Evolutionary conservation across 2,329 filamentous ascomycete genomes (phyloP), one percentile per base, ranked within the genome.

Genomic region (Coniella lustricola): DNA sequence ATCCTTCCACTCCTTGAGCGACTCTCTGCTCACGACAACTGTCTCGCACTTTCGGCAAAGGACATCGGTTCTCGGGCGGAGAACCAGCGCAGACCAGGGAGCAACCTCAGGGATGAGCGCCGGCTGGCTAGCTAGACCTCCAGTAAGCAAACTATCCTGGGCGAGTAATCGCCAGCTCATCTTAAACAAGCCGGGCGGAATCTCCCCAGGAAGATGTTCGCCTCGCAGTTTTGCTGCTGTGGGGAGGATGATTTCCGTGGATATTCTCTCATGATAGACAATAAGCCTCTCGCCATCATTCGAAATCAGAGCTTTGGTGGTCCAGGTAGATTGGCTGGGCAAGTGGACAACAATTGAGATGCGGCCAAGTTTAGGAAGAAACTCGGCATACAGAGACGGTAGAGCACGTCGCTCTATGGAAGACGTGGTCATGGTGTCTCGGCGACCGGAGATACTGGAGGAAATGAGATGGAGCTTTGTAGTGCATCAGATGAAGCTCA

Each of bases 1-100:
- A 61, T 98, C 90, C 67, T 91, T 95, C 91, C 93, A 98, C 33
- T 68, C 37, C 45, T 36, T 37, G 25, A 51, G 29, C 7, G 33
- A 46, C 9, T 36, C 54, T 66, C 25, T 40, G 9, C 22, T 4
- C n/a, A 51, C 32, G n/a, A 71, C 7, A 50, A 52, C 21, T 61
- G 54, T 33, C 59, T 37, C n/a, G 33, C 51, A 53, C 16, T 16
- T 14, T 17, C 51, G 51, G 35, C 51, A 53, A n/a, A 18, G 18
- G 31, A 53, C 22, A n/a, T 37, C 40, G 9, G 46, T 16, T 13
- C 34, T 18, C 12, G 45, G 44, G 31, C 39, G 20, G 25, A 53
- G 48, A 25, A 36, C 35, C 17, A 40, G 33, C 10, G 51, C 51
- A 9, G 51, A 51, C 51, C 51, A 53, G 14, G 48, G 51, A 13